Conservation (phyloP, 108 stramenopile species). For the Stephanodiscus minutulus region DNA sequence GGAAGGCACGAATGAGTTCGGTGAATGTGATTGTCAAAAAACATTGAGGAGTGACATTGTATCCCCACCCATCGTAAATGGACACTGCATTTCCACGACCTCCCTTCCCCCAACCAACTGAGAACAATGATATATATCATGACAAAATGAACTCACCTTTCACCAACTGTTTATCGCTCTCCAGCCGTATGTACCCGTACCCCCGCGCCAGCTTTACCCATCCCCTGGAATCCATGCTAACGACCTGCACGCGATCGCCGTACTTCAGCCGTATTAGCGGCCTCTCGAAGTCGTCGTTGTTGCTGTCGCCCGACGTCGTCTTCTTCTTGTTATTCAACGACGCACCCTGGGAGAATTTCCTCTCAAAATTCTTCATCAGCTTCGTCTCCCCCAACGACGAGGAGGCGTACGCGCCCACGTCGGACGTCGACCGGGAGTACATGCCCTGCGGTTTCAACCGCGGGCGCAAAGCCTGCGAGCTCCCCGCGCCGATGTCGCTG, state of each 20-base stretch:
- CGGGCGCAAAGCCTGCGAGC: neutral
- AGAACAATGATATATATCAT: neutral
- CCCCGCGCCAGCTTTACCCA: conserved; percentile 84
- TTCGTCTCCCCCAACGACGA: neutral
- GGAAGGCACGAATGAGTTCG: neutral
- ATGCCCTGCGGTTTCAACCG: neutral
- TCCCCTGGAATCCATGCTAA: conserved; percentile 61
- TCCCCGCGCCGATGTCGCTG: neutral
- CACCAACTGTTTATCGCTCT: conserved; percentile 65
- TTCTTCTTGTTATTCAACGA: conserved; percentile 16
- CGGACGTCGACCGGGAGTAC: neutral
- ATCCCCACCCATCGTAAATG: neutral
- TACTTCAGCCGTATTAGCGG: conserved; percentile 54
- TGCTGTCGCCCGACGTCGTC: neutral
- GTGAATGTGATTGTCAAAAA: neutral
- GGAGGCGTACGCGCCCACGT: neutral
- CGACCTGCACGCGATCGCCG: conserved; percentile 82
- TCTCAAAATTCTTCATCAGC: conserved; percentile 1
- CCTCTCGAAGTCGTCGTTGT: conserved; percentile 39
- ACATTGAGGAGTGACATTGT: neutral
- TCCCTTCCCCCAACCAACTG: neutral
- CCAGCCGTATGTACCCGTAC: conserved; percentile 70
- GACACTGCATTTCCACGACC: neutral
- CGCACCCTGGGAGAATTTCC: conserved; percentile 14
- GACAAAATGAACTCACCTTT: conserved; percentile 51